Conservation (phyloP, 306 rosid genomes). For the Inga oerstediana region DNA sequence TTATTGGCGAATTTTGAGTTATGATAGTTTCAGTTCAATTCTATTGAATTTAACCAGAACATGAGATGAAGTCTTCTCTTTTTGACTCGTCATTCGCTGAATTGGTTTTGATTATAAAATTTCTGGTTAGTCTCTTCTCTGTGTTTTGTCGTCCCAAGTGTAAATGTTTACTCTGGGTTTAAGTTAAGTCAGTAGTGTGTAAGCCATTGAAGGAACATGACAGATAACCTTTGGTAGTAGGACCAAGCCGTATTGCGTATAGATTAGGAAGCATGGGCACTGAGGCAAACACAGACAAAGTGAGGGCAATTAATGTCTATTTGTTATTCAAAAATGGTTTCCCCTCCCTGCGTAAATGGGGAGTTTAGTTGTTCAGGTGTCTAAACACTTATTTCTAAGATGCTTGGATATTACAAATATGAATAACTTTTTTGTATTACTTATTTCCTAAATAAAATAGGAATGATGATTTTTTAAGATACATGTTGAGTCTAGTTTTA, state of each 20-base stretch:
- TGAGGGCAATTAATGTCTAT: background rate
- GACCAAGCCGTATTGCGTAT: background rate
- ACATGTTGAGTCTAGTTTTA: background rate
- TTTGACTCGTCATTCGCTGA: background rate
- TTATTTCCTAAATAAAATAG: background rate
- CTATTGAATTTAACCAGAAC: constrained; percentile 21
- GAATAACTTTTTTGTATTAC: background rate
- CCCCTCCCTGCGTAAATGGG: background rate
- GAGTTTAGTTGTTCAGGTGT: background rate
- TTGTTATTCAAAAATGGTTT: background rate
- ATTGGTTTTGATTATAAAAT: constrained; percentile 6
- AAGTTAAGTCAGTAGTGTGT: background rate
- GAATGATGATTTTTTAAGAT: background rate
- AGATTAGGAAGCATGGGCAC: background rate
- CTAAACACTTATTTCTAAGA: background rate
- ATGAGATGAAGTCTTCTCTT: constrained; percentile 3
- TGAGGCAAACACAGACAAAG: background rate
- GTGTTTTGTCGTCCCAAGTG: background rate
- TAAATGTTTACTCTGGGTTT: constrained; percentile 4
- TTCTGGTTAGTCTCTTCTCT: background rate
- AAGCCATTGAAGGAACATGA: background rate
- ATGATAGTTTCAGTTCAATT: constrained; percentile 5
- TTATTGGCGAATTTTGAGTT: constrained; percentile 1
- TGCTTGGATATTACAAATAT: background rate
- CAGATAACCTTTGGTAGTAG: constrained; percentile 4